Evolutionary conservation across 2,329 filamentous ascomycete species (phyloP).

Genomic region (Fragosphaeria purpurea): DNA sequence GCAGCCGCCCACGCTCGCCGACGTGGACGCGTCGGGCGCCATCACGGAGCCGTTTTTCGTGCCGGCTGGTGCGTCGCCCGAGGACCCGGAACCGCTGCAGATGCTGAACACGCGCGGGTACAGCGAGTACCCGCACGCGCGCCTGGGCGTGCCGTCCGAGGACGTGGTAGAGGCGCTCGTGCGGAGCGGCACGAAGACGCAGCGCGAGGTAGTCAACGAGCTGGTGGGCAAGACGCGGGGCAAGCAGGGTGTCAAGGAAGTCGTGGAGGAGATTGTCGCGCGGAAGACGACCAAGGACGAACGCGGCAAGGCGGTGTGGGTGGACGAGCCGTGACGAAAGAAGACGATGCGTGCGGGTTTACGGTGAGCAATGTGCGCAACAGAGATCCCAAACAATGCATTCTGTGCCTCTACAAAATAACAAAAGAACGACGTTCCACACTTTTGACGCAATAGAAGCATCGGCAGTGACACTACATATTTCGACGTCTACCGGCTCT

Average conservation of each 20-base stretch:
- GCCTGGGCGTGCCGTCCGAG: constrained; percentile 67
- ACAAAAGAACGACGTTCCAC: background rate
- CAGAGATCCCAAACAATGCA: too few relatives aligned
- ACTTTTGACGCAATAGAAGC: too few relatives aligned
- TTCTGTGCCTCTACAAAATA: background rate
- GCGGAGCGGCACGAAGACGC: constrained; percentile 27
- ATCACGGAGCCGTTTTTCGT: constrained; percentile 62
- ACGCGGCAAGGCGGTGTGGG: constrained; percentile 21
- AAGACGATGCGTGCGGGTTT: too few relatives aligned
- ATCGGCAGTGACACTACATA: too few relatives aligned
- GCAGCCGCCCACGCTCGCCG: constrained; percentile 63
- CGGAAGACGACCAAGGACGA: constrained; percentile 43
- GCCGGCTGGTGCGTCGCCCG: constrained; percentile 24
- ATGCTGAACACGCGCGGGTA: constrained; percentile 58
- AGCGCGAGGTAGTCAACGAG: constrained; percentile 50
- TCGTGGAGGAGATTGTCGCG: constrained; percentile 57
- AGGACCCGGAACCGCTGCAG: constrained; percentile 36
- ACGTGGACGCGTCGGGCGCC: constrained; percentile 44
- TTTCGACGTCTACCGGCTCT: too few relatives aligned
- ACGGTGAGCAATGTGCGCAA: too few relatives aligned
- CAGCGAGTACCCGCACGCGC: constrained; percentile 59
- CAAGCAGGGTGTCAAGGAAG: constrained; percentile 59
- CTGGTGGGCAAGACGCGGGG: constrained; percentile 49
- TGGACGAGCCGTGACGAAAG: constrained; percentile 8
- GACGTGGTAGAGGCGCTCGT: constrained; percentile 41